Evolutionary conservation across 129 eudicot species (phyloP).

Genomic region (Smallanthus sonchifolius): DNA sequence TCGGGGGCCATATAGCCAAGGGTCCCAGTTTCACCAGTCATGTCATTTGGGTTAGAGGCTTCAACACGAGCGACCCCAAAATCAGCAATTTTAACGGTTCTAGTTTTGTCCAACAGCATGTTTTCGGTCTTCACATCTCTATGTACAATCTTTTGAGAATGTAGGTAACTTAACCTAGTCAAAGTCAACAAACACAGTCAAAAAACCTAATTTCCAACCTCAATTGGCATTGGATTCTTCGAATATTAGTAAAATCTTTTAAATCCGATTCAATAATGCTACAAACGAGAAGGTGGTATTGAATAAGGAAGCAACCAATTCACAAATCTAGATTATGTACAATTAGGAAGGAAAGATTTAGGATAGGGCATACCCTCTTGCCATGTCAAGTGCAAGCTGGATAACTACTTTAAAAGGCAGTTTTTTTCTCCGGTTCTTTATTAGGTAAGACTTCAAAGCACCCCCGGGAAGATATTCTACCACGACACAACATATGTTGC

Average conservation of each 20-base stretch:
- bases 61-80: constrained; percentile 97
- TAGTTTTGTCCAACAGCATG: constrained; percentile 80
- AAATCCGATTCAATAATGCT: background rate
- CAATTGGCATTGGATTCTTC: background rate
- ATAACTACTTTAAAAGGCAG: constrained; percentile 80
- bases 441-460: constrained; percentile 70
- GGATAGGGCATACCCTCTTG: constrained; percentile 59
- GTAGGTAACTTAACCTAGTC: constrained; percentile 81
- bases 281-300: background rate
- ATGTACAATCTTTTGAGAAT: constrained; percentile 83
- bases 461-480: constrained; percentile 93
- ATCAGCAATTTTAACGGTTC: constrained; percentile 84
- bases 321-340: background rate
- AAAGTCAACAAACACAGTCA: constrained; percentile 15
- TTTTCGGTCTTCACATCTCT: constrained; percentile 92
- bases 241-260: background rate
- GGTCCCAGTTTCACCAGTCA: constrained; percentile 98
- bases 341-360: background rate
- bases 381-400: constrained; percentile 87
- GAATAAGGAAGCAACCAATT: background rate
- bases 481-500: constrained; percentile 77
- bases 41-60: constrained; percentile 93
- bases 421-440: constrained; percentile 75
- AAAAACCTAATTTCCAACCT: background rate
- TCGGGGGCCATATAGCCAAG: constrained; percentile 98